Evolutionary conservation across 768 basidiomycete species (phyloP), one percentile per base, ranked within the genome.

Genomic region (Amyloporia xantha): DNA sequence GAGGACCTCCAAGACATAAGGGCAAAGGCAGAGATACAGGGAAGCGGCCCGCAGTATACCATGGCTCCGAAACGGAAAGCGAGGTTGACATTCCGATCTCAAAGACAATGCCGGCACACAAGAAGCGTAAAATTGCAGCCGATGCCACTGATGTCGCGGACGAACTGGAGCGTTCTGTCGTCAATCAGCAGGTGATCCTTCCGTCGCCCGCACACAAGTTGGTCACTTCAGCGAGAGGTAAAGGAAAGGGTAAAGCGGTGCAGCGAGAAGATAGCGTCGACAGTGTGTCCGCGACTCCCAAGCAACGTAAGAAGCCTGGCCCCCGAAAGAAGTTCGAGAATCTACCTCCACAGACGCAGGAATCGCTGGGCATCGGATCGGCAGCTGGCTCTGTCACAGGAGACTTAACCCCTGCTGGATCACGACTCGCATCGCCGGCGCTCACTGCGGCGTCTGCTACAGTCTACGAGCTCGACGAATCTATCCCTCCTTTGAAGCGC

Each of bases 381-480:
- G 70, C 78, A 37, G 77, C 81, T 2, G 64, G 62, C 15, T 76
- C 77, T 17, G 67, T 78, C 24, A 72, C 80, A 21, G 82, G 83
- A n/a, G 87, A 89, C 67, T 70, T 74, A 11, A 85, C 87, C 5
- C 86, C 87, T 17, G 70, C 71, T 10, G 73, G 76, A 43, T 91
- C 88, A 5, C 71, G 84, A n/a, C 83, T 84, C 21, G 65, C 76
- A 38, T 89, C 86, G 10, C 88, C 88, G 4, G 72, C 74, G 2
- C 58, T 70, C 6, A 76, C 78, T 0, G 69, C 69, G 41, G 72
- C 71, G 15, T 78, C 80, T 19, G 71, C 79, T 4, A 73, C 82
- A 28, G 76, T 90, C 21, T 90, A 81, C 55, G 85, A 87, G 50
- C 70, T 90, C 33, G 80, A 84, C 51, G 86, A 87, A 53, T 59